These are phyloP conservation scores for Moesziomyces antarcticus DNA, from an alignment of 1,284 basidiomycete genomes.

Conservation along the genomic window DNA sequence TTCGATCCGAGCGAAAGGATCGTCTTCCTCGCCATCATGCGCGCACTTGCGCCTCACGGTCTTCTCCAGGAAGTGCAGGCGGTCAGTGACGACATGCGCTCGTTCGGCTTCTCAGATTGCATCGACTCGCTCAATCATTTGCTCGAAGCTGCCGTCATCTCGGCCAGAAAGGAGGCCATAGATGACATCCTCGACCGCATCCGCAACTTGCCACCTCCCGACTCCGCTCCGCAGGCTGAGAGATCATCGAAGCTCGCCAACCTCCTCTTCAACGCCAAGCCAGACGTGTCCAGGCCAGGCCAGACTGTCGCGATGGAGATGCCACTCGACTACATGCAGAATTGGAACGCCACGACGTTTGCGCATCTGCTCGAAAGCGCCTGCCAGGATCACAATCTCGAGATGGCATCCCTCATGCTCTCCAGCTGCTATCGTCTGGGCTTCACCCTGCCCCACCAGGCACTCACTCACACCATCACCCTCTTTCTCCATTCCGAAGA, in stretches of 20 bases:
- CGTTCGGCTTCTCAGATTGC: constrained; percentile 21
- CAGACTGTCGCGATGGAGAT: constrained; percentile 4
- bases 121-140: constrained; percentile 45
- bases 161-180: constrained; percentile 18
- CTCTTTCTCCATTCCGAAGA: constrained; percentile 40
- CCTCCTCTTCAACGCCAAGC: constrained; percentile 5
- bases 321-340: constrained; percentile 21
- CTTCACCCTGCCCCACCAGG: constrained; percentile 28
- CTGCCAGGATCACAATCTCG: constrained; percentile 43
- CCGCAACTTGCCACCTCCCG: constrained; percentile 9
- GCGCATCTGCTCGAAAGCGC: constrained; percentile 43
- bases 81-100: constrained; percentile 47
- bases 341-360: constrained; percentile 54
- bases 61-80: constrained; percentile 31
- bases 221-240: background rate
- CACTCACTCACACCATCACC: constrained; percentile 15
- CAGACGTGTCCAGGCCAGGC: background rate
- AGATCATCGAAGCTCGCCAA: constrained; percentile 13
- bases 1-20: constrained; percentile 30
- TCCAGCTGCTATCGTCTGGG: constrained; percentile 25
- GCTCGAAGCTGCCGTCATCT: constrained; percentile 43
- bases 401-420: constrained; percentile 46
- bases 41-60: constrained; percentile 36
- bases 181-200: constrained; percentile 31
- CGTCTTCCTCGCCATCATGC: constrained; percentile 37